A percentile compares a stretch with the other conserved stretches of the same genome.
Evolutionary conservation across 2,329 filamentous ascomycete genomes (phyloP).

Genomic region (Blumeria graminis): DNA sequence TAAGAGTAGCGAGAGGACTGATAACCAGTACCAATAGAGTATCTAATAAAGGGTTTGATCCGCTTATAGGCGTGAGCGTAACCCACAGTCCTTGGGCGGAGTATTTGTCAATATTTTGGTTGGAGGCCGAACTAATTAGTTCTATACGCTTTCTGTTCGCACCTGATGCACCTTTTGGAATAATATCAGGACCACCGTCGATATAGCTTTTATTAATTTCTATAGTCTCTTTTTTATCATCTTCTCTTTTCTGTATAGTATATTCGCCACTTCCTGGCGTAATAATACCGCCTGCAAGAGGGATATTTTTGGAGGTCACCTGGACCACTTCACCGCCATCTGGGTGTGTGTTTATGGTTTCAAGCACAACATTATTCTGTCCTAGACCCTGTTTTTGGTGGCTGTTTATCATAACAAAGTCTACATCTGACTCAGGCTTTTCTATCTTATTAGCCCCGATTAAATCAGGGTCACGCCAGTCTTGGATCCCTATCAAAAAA

Average conservation of each 20-base stretch:
- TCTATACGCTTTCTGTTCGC: neutral
- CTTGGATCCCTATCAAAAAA: conserved; percentile 65
- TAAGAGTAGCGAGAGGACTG: conserved; percentile 76
- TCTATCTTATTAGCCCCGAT: conserved; percentile 19
- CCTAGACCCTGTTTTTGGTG: conserved; percentile 8
- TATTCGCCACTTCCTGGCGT: conserved; percentile 55
- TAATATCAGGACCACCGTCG: conserved; percentile 3
- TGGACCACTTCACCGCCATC: conserved; percentile 4
- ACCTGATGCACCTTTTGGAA: conserved; percentile 15
- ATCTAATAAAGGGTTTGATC: conserved; percentile 82
- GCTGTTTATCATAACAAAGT: conserved; percentile 12
- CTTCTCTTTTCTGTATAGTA: conserved; percentile 10
- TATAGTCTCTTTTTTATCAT: conserved; percentile 7
- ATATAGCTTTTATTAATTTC: conserved; percentile 8
- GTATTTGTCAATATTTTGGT: conserved; percentile 15
- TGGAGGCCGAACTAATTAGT: neutral
- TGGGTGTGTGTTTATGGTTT: conserved; percentile 3
- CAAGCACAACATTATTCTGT: neutral
- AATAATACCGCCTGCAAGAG: conserved; percentile 38
- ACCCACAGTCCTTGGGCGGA: conserved; percentile 55
- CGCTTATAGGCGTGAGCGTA: conserved; percentile 78
- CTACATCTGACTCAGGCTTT: conserved; percentile 10
- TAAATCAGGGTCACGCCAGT: conserved; percentile 63
- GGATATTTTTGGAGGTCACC: conserved; percentile 2
- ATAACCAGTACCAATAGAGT: conserved; percentile 91